These are phyloP conservation scores for Aspergillus quadrilineatus DNA, from an alignment of 2,329 filamentous ascomycete species.

Conservation along the genomic window DNA sequence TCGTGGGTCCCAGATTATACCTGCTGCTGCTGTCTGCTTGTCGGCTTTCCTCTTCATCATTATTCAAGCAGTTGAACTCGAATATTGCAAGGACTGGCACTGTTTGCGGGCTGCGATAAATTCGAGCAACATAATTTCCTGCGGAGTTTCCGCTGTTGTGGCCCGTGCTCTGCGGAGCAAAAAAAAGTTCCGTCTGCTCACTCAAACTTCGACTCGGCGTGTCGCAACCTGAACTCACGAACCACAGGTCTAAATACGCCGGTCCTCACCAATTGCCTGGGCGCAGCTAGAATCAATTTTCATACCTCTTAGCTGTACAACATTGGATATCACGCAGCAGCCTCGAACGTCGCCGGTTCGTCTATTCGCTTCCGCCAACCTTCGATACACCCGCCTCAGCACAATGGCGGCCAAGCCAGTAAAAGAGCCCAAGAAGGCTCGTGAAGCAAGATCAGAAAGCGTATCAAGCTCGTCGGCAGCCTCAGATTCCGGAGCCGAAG, in stretches of 20 bases:
- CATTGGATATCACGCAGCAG: background rate
- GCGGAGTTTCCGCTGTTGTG: constrained; percentile 29
- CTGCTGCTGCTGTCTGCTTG: constrained; percentile 33
- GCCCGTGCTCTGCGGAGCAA: constrained; percentile 43
- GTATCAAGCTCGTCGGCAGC: constrained; percentile 16
- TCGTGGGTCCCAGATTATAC: constrained; percentile 20
- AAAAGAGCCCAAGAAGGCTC: constrained; percentile 21
- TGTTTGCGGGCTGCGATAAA: background rate
- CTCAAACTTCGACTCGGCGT: constrained; percentile 8
- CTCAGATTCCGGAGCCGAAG: constrained; percentile 5
- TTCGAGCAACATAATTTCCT: constrained; percentile 12
- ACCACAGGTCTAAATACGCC: background rate
- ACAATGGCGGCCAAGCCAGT: constrained; percentile 28
- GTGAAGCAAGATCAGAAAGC: constrained; percentile 15
- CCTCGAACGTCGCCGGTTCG: background rate
- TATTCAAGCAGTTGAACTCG: background rate
- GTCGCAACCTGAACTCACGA: constrained; percentile 7
- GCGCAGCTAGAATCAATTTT: too few species aligned
- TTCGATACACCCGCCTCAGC: background rate
- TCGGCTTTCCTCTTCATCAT: constrained; percentile 42
- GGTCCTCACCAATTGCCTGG: background rate
- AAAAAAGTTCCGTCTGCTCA: constrained; percentile 36
- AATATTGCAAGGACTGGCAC: background rate
- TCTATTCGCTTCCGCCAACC: background rate
- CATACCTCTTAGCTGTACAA: background rate